Evolutionary conservation across 2,329 filamentous ascomycete genomes (phyloP), one percentile per base, ranked within the genome.

Genomic region (Aspergillus hiratsukae): DNA sequence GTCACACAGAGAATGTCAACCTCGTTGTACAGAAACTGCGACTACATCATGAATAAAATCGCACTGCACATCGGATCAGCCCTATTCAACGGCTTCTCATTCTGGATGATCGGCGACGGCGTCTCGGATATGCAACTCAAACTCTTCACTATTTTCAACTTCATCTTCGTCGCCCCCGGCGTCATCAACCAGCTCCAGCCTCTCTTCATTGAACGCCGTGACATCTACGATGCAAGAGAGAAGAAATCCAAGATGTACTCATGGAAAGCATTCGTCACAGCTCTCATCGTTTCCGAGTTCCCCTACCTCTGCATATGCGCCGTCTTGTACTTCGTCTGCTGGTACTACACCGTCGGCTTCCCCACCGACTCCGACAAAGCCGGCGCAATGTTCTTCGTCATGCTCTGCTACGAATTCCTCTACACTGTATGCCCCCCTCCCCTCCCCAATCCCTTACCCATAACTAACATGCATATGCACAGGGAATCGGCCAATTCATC

Each of bases 401-500:
- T 83, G 10, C 72, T 91, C 60, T 78, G 91, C 1, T 90, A 90
- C 74, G 89, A 85, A 73, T 73, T 90, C 25, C 88, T 90, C 75
- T 83, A 86, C 71, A 82, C 80, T 28, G 43, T 46, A 11, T 14
- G 43, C 27, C 5, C 11, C 4, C 23, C 23, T 25, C 14, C 31
- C 3, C 11, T n/a, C 21, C 21, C 23, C 5, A 14, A 17, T 5
- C 9, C 3, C 23, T 3, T 23, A 2, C 3, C 3, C 3, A 1
- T 46, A 14, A 14, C 43, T 25, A 23, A 25, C 19, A 46, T 19
- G 40, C 31, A 25, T 9, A 46, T 19, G 23, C 1, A 21, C 43
- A 46, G 43, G 84, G 79, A 64, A 91, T 86, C 83, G 89, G 87
- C 14, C 89, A 90, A 70, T 91, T 87, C 83, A 88, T 92, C 62